A percentile compares a stretch with the other conserved stretches of the same genome.
Conservation (phyloP, 1,139 yeast species). For the Scheffersomyces illinoinensis region DNA sequence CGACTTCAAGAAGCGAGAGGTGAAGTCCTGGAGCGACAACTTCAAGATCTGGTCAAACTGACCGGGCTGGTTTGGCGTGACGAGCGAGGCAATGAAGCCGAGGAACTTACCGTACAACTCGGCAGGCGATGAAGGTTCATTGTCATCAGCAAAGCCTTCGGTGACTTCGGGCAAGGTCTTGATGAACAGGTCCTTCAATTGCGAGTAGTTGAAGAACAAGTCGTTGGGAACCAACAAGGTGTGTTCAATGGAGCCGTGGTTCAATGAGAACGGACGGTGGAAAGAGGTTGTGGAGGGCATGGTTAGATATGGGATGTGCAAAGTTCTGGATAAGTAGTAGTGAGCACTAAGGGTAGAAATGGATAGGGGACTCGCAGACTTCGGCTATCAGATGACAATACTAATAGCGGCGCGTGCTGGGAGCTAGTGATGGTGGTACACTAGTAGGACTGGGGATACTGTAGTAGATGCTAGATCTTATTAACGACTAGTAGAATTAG, state of each 20-base stretch:
- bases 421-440: too few relatives aligned
- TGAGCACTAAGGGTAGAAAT: background rate
- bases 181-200: conserved; percentile 81
- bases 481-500: background rate
- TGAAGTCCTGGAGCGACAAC: conserved; percentile 78
- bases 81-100: conserved; percentile 71
- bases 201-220: conserved; percentile 77
- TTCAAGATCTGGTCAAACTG: conserved; percentile 71
- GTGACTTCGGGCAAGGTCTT: conserved; percentile 79
- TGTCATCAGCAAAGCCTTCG: conserved; percentile 82
- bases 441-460: too few relatives aligned
- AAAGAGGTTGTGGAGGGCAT: conserved; percentile 19
- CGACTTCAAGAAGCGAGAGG: conserved; percentile 63
- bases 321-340: background rate
- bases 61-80: conserved; percentile 44
- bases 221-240: conserved; percentile 84
- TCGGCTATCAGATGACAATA: too few relatives aligned
- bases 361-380: too few relatives aligned
- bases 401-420: too few relatives aligned
- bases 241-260: conserved; percentile 87
- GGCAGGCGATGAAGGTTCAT: conserved; percentile 85
- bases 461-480: background rate
- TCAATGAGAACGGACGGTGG: conserved; percentile 70
- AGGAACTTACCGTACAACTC: conserved; percentile 85
- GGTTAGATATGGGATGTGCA: conserved; percentile 2